Percentiles rank a stretch among this genome's conserved stretches.
Conservation (phyloP, 1,139 yeast species). For the Yamadazyma dushanensis region DNA sequence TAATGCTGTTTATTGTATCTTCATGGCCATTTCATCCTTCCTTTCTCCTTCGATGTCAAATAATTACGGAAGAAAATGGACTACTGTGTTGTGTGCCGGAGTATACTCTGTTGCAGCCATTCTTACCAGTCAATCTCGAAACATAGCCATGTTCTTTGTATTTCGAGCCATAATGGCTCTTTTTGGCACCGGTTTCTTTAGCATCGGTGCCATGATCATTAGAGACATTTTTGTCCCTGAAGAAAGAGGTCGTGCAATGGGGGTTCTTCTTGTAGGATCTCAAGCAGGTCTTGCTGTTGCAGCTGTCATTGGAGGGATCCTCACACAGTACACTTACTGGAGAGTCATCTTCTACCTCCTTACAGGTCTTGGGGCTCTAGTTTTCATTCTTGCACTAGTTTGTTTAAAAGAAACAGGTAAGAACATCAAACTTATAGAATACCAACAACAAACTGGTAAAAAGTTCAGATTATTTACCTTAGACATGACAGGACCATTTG, state of each 20-base stretch:
- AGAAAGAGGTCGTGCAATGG: conserved; percentile 47
- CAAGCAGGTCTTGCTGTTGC: conserved; percentile 49
- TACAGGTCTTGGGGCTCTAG: conserved; percentile 37
- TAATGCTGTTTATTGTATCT: conserved; percentile 45
- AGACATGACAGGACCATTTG: conserved; percentile 41
- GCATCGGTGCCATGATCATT: conserved; percentile 45
- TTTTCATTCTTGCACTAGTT: conserved; percentile 25
- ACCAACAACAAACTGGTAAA: conserved; percentile 19
- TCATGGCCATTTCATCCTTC: conserved; percentile 35
- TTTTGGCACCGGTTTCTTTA: conserved; percentile 51
- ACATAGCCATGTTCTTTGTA: conserved; percentile 49
- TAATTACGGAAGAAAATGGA: conserved; percentile 44
- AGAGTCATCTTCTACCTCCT: conserved; percentile 48
- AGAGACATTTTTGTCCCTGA: conserved; percentile 46
- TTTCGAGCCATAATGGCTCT: conserved; percentile 46
- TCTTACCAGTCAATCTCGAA: conserved; percentile 41
- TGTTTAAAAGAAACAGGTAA: conserved; percentile 42
- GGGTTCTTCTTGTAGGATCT: conserved; percentile 41
- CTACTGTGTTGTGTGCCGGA: conserved; percentile 34
- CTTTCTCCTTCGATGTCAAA: conserved; percentile 45
- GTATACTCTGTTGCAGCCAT: conserved; percentile 32
- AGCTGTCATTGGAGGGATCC: conserved; percentile 44
- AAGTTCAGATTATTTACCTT: conserved; percentile 36
- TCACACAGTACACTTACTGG: conserved; percentile 49
- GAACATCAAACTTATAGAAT: conserved; percentile 14